A percentile compares a stretch with the other conserved stretches of the same genome.
phyloP scores from a whole-genome alignment of 2,329 filamentous ascomycete genomes.

The Botrytis paeoniae region DNA sequence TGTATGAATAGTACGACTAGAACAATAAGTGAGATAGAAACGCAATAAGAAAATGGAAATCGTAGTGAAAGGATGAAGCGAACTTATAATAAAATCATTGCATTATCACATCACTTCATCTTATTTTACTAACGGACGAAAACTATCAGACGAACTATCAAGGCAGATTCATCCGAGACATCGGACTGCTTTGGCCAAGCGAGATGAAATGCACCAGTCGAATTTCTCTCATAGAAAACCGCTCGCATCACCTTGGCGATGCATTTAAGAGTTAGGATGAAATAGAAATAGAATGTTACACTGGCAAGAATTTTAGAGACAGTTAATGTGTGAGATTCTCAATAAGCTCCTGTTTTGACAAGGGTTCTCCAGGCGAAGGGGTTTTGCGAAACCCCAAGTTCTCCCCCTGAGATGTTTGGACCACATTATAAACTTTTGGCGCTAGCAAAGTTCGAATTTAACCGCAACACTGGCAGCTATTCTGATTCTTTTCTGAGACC shows the following conservation, averaged over 20 bases:
- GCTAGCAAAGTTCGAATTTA: background rate
- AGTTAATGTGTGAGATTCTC: background rate
- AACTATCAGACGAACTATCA: background rate
- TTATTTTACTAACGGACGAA: background rate
- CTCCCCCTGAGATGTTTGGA: background rate
- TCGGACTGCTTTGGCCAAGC: background rate
- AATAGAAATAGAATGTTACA: background rate
- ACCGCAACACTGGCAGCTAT: conserved; percentile 40
- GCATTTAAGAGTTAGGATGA: background rate
- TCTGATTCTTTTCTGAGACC: background rate
- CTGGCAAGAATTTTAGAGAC: background rate
- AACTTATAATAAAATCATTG: background rate
- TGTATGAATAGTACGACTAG: background rate
- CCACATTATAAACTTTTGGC: background rate
- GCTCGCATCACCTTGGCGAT: background rate
- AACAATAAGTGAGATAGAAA: background rate
- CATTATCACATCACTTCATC: background rate
- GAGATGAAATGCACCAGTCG: background rate
- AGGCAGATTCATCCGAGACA: background rate
- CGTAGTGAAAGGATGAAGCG: background rate
- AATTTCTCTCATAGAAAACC: background rate
- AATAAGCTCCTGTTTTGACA: background rate
- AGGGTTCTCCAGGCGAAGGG: background rate
- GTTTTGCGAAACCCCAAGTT: background rate
- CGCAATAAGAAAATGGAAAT: background rate